Conservation (phyloP, 1,284 basidiomycete genomes). For the Puccinia horiana region DNA sequence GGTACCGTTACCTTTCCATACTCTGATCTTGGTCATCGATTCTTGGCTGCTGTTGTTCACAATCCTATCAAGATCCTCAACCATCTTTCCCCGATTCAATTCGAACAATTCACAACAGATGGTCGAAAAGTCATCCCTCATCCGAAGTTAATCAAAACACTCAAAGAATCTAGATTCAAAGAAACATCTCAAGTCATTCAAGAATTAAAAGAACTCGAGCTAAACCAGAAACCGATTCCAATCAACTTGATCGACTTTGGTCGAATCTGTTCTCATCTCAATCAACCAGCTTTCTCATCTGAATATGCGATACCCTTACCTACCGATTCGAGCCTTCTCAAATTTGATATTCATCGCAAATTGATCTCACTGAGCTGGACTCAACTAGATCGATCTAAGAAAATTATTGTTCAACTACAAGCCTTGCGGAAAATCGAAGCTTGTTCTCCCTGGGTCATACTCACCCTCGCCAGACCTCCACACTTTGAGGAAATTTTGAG, state of each 20-base stretch:
- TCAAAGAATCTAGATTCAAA: constrained; percentile 6
- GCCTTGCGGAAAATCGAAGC: constrained; percentile 13
- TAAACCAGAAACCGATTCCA: background rate
- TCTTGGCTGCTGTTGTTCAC: background rate
- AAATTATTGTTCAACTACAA: background rate
- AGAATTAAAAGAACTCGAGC: constrained; percentile 14
- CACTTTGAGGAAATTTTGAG: constrained; percentile 1
- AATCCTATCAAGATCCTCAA: constrained; percentile 9
- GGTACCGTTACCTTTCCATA: constrained; percentile 13
- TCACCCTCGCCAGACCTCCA: background rate
- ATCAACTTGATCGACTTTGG: constrained; percentile 32
- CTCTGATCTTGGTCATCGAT: background rate
- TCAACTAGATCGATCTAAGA: background rate
- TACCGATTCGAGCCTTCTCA: background rate
- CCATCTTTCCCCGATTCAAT: background rate
- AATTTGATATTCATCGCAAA: background rate
- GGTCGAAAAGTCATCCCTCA: constrained; percentile 18
- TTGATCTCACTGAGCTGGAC: constrained; percentile 14
- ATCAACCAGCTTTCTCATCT: constrained; percentile 17
- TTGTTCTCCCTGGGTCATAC: constrained; percentile 16
- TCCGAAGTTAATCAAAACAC: background rate
- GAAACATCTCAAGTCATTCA: constrained; percentile 7
- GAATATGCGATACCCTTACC: constrained; percentile 19
- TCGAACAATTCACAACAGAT: constrained; percentile 7
- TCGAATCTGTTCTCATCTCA: background rate